Conservation (phyloP, 495 filamentous ascomycete genomes). For the Penicillium odoratum region DNA sequence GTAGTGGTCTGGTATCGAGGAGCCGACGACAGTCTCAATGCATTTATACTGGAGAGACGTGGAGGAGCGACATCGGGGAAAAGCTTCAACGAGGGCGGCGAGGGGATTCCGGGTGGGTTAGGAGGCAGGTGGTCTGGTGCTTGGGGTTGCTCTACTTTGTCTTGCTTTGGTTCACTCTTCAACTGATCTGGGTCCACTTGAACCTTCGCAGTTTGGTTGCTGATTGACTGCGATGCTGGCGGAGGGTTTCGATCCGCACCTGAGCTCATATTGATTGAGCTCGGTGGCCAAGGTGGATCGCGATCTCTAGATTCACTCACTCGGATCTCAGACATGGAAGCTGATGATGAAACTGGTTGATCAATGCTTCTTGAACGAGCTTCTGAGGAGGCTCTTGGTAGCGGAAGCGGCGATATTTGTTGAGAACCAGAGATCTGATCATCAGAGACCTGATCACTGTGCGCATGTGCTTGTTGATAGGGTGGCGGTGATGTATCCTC, state of each 20-base stretch:
- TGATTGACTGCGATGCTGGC: not conserved
- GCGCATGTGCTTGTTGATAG: conserved; percentile 24
- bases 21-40: conserved; percentile 27
- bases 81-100: conserved; percentile 35
- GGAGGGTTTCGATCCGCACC: conserved; percentile 1
- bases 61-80: conserved; percentile 40
- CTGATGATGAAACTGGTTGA: conserved; percentile 7
- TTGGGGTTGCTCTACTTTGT: conserved; percentile 5
- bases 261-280: conserved; percentile 10
- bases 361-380: not conserved
- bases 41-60: conserved; percentile 34
- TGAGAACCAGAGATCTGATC: conserved; percentile 8
- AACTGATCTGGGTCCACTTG: conserved; percentile 1
- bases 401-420: conserved; percentile 9
- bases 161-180: conserved; percentile 8
- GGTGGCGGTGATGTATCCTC: conserved; percentile 34
- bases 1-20: conserved; percentile 23
- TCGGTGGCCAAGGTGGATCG: conserved; percentile 11
- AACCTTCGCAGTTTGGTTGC: not conserved
- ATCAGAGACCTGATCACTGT: not conserved
- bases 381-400: conserved; percentile 8
- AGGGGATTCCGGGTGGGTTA: conserved; percentile 14
- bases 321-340: conserved; percentile 11
- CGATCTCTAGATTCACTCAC: conserved; percentile 10
- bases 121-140: conserved; percentile 12